Base-by-base conservation (phyloP, 2,329 filamentous ascomycete genomes). In the Teratosphaeria nubilosa region DNA sequence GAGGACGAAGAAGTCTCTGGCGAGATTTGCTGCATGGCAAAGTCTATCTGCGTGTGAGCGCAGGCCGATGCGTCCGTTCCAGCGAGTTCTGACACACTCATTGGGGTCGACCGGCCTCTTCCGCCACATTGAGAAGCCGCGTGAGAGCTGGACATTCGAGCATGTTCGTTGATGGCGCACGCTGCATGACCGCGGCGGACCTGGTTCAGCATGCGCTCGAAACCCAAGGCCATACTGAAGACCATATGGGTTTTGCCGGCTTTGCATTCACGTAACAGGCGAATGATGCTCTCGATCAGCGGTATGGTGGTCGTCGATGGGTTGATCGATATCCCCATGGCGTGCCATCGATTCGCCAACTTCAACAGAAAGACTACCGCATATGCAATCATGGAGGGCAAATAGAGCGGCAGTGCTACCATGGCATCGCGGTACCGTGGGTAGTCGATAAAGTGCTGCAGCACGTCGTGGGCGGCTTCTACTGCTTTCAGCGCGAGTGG, bases 171-270 rank as follows among this genome's bases (percentile, higher is more conserved):
- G 34, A 14, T 16, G 22, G 20, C 16, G 9, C 30, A n/a, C 22
- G 31, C 50, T 34, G 16, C 14, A 14, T 55, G 53, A 24, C 48
- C 54, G 20, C 20, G 50, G 25, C 34, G 53, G 9, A 57, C 27
- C 55, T 61, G 60, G n/a, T 55, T 53, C 24, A 62, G 45, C 60
- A 62, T 62, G 31, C 60, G 37, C n/a, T 60, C 56, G 51, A 62
- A 62, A 25, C 60, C 60, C 34, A 56, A 56, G 2, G 58, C 60
- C 60, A 62, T 62, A 53, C 60, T 60, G 45, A 60, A 60, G 31
- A 62, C 56, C 56, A 62, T 62, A n/a, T 62, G 60, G 52, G 50
- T 57, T 5, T 58, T 58, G 50, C 60, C 60, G 7, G 56, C 60
- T 48, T 60, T 62, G 50, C 60, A 62, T 11, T 20, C 53, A 24